A percentile compares a stretch with the other conserved stretches of the same genome.
Evolutionary conservation across 371 early-diverging fungal species (phyloP).

Genomic region (Mycotypha africana): DNA sequence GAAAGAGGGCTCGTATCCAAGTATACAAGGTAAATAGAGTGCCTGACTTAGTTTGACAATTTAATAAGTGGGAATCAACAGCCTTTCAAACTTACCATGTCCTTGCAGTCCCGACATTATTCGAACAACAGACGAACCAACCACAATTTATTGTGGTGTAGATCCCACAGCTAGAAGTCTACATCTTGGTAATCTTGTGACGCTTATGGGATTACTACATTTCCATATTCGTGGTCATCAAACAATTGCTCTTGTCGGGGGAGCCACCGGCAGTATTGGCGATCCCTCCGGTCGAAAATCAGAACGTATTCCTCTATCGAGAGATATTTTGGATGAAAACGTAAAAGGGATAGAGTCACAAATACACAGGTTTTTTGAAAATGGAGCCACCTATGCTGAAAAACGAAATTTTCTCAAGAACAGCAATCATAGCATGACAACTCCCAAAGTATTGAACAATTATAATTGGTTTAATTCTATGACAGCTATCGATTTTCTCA

Average conservation of each 20-base stretch:
- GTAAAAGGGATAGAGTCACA: constrained; percentile 64
- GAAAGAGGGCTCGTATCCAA: constrained; percentile 32
- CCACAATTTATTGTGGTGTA: constrained; percentile 85
- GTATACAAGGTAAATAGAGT: constrained; percentile 33
- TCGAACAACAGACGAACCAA: constrained; percentile 39
- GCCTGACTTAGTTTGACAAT: not conserved
- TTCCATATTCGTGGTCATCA: constrained; percentile 83
- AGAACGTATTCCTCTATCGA: constrained; percentile 68
- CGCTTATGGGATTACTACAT: constrained; percentile 80
- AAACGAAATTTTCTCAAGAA: constrained; percentile 31
- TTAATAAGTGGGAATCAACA: not conserved
- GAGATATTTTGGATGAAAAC: constrained; percentile 57
- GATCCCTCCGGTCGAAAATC: constrained; percentile 87
- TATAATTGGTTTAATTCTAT: constrained; percentile 75
- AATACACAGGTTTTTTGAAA: constrained; percentile 64
- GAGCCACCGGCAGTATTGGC: constrained; percentile 93
- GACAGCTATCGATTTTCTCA: constrained; percentile 77
- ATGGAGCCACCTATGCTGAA: constrained; percentile 58
- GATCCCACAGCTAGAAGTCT: constrained; percentile 92
- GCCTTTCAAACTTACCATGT: not conserved
- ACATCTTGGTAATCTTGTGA: constrained; percentile 87
- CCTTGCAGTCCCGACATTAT: constrained; percentile 46
- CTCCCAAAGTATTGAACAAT: constrained; percentile 72
- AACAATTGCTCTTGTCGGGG: constrained; percentile 85
- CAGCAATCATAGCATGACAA: not conserved